Evolutionary conservation across 768 basidiomycete species (phyloP).

Genomic region (Boletus reticuloceps): DNA sequence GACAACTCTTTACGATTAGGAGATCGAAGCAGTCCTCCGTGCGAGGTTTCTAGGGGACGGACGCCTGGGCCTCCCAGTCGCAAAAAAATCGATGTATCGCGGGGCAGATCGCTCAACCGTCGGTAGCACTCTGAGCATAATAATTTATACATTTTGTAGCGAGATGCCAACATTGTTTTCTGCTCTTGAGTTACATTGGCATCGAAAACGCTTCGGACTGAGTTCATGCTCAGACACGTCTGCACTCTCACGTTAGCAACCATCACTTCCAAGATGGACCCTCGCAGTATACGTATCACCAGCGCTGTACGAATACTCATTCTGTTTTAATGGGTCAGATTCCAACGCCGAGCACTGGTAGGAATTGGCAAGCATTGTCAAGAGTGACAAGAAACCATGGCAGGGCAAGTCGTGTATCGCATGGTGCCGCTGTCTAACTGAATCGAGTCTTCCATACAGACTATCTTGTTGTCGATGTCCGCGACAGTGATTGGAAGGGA

Average conservation of each 20-base stretch:
- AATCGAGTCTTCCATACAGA: constrained; percentile 34
- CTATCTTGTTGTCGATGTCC: constrained; percentile 78
- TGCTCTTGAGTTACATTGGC: not conserved
- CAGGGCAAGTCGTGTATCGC: constrained; percentile 29
- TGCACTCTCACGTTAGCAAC: constrained; percentile 2
- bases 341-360: constrained; percentile 30
- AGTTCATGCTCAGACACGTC: constrained; percentile 7
- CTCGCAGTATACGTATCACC: constrained; percentile 19
- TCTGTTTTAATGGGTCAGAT: not conserved
- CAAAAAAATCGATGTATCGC: constrained; percentile 13
- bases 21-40: constrained; percentile 10
- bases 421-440: not conserved
- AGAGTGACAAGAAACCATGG: constrained; percentile 53
- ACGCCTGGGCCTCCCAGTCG: constrained; percentile 26
- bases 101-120: constrained; percentile 21
- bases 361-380: constrained; percentile 72
- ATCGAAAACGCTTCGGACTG: not conserved
- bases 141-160: constrained; percentile 9
- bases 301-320: constrained; percentile 15
- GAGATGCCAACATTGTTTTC: constrained; percentile 5
- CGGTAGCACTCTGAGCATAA: constrained; percentile 15
- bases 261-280: constrained; percentile 13
- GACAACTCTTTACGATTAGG: constrained; percentile 10
- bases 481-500: constrained; percentile 77
- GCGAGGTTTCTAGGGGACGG: constrained; percentile 18